Conservation (phyloP, 495 filamentous ascomycete species). For the Aspergillus conjunctus region DNA sequence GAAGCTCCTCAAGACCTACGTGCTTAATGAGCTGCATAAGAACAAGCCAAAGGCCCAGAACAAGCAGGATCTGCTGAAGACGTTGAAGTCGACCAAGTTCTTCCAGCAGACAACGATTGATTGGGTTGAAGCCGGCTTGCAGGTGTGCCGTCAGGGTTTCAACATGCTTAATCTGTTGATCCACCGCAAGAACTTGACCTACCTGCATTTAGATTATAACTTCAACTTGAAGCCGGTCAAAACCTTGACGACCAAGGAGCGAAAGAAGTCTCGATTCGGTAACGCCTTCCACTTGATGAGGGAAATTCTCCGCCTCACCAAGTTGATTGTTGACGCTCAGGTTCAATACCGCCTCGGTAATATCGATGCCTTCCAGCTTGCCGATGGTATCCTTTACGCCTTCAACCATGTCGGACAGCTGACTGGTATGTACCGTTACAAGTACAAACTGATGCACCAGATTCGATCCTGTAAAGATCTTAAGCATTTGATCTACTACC, state of each 20-base stretch:
- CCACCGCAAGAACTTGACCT: constrained; percentile 97
- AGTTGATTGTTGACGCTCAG: constrained; percentile 97
- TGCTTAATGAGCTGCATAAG: constrained; percentile 95
- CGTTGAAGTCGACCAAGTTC: constrained; percentile 94
- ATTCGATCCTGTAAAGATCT: constrained; percentile 99
- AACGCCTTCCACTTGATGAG: constrained; percentile 99
- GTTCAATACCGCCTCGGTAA: constrained; percentile 98
- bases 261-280: constrained; percentile 99
- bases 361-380: constrained; percentile 98
- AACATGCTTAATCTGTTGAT: constrained; percentile 99
- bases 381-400: constrained; percentile 96
- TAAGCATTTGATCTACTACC: constrained; percentile 99
- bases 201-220: constrained; percentile 98
- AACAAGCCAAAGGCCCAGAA: constrained; percentile 92
- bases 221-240: constrained; percentile 99
- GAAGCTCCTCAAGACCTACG: constrained; percentile 94
- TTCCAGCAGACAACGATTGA: constrained; percentile 99
- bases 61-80: constrained; percentile 88
- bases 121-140: constrained; percentile 98
- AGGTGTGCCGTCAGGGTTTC: constrained; percentile 97
- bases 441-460: constrained; percentile 99
- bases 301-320: constrained; percentile 96
- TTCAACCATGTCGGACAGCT: constrained; percentile 99
- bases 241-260: constrained; percentile 97
- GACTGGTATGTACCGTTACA: constrained; percentile 99